A percentile compares a stretch with the other conserved stretches of the same genome.
phyloP scores from a whole-genome alignment of 805 yeast species.

The Saccharomyces eubayanus region DNA sequence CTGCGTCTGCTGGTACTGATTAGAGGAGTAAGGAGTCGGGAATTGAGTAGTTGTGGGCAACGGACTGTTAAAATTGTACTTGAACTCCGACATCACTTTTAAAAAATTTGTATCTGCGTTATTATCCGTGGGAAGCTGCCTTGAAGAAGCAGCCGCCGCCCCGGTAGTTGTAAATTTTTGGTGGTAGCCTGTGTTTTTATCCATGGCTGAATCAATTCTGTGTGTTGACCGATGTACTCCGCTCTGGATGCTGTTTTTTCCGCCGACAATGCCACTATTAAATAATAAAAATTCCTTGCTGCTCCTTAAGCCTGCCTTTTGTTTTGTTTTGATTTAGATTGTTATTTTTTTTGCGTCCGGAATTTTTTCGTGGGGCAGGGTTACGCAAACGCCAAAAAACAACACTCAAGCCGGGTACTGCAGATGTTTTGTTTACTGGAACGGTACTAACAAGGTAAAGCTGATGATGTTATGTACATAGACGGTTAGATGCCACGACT shows the following conservation, averaged over 20 bases:
- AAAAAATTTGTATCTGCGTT: conserved; percentile 24
- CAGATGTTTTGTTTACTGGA: background rate
- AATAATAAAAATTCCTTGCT: background rate
- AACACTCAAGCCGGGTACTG: background rate
- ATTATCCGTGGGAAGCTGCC: conserved; percentile 4
- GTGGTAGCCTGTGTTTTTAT: background rate
- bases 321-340: background rate
- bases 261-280: background rate
- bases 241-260: background rate
- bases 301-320: background rate
- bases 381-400: background rate
- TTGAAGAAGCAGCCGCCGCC: background rate
- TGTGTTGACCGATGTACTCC: background rate
- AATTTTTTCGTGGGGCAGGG: background rate
- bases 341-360: background rate
- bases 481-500: background rate
- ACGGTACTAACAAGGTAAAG: background rate
- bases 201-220: background rate
- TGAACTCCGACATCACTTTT: conserved; percentile 22
- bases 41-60: conserved; percentile 27
- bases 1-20: conserved; percentile 9
- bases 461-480: background rate
- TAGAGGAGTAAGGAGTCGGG: conserved; percentile 30
- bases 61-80: conserved; percentile 27
- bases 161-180: background rate